Evolutionary conservation across 371 early-diverging fungal species (phyloP).

Genomic region (Mortierella sp.): DNA sequence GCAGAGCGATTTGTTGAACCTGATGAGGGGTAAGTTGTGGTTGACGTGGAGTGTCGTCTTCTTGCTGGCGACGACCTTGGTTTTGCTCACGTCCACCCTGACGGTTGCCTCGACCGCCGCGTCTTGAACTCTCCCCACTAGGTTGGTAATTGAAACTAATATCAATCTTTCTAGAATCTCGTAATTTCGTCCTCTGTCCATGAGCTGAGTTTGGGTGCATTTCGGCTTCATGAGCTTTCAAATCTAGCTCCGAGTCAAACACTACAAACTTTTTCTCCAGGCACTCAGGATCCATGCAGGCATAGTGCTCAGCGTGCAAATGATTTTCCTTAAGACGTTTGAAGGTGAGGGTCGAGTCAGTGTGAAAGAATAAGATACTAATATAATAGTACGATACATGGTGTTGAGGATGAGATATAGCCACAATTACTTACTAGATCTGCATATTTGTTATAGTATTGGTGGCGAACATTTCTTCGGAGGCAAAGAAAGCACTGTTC

Average conservation of each 20-base stretch:
- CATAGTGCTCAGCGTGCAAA: constrained; percentile 85
- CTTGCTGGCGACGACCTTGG: constrained; percentile 13
- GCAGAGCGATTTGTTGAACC: constrained; percentile 37
- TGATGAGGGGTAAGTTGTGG: constrained; percentile 47
- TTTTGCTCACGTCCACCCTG: constrained; percentile 29
- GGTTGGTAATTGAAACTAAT: constrained; percentile 41
- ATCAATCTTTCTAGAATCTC: constrained; percentile 53
- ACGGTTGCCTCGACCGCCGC: constrained; percentile 32
- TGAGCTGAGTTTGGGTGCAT: constrained; percentile 33
- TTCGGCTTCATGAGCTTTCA: constrained; percentile 84
- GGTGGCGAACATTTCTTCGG: constrained; percentile 75
- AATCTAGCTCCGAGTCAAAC: constrained; percentile 90
- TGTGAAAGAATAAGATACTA: neutral
- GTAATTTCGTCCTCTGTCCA: constrained; percentile 24
- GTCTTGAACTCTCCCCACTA: constrained; percentile 36
- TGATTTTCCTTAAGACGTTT: constrained; percentile 76
- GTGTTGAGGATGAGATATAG: too few species aligned
- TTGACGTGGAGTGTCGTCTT: constrained; percentile 21
- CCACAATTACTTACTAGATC: constrained; percentile 68
- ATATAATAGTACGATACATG: too few species aligned
- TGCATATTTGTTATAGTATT: constrained; percentile 88
- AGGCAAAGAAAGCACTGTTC: constrained; percentile 95
- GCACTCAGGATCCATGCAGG: constrained; percentile 86
- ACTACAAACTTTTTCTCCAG: constrained; percentile 97
- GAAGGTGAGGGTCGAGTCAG: constrained; percentile 1